These are phyloP conservation scores for Myriosclerotinia duriaeana DNA, from an alignment of 2,329 filamentous ascomycete genomes.

Conservation along the genomic window DNA sequence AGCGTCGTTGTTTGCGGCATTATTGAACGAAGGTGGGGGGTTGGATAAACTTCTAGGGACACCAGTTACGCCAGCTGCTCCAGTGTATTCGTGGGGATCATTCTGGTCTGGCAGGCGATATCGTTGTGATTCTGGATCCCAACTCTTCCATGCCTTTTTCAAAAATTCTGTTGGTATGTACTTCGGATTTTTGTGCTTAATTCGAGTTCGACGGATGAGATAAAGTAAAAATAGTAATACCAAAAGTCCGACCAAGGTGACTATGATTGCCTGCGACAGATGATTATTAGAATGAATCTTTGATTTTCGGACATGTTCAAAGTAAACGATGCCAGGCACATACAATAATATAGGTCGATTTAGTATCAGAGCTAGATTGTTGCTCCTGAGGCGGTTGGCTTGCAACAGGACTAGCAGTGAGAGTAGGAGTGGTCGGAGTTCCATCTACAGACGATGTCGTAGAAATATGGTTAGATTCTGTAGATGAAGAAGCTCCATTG, in stretches of 20 bases:
- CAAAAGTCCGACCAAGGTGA: constrained; percentile 29
- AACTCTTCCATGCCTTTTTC: constrained; percentile 53
- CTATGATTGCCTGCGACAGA: constrained; percentile 24
- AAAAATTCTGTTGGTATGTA: constrained; percentile 52
- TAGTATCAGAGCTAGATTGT: constrained; percentile 6
- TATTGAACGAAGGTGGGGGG: constrained; percentile 25
- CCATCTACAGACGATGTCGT: background rate
- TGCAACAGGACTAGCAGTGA: background rate
- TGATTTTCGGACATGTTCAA: background rate
- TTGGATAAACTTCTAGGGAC: constrained; percentile 22
- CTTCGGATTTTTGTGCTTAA: constrained; percentile 48
- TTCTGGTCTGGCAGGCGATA: constrained; percentile 38
- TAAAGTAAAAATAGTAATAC: constrained; percentile 30
- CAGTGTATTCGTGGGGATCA: constrained; percentile 44
- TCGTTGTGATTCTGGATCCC: constrained; percentile 42
- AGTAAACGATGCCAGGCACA: constrained; percentile 1
- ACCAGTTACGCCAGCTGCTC: constrained; percentile 31
- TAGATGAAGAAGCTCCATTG: constrained; percentile 14
- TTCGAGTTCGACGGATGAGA: constrained; percentile 44
- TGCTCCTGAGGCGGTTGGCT: background rate
- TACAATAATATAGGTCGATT: constrained; percentile 22
- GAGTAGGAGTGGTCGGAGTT: constrained; percentile 1
- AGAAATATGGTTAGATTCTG: constrained; percentile 7
- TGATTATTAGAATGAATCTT: background rate
- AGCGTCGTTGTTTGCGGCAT: constrained; percentile 16